Percentiles rank a stretch among this genome's conserved stretches.
phyloP scores from a whole-genome alignment of 345 rosid genomes.

The Abelmoschus esculentus region DNA sequence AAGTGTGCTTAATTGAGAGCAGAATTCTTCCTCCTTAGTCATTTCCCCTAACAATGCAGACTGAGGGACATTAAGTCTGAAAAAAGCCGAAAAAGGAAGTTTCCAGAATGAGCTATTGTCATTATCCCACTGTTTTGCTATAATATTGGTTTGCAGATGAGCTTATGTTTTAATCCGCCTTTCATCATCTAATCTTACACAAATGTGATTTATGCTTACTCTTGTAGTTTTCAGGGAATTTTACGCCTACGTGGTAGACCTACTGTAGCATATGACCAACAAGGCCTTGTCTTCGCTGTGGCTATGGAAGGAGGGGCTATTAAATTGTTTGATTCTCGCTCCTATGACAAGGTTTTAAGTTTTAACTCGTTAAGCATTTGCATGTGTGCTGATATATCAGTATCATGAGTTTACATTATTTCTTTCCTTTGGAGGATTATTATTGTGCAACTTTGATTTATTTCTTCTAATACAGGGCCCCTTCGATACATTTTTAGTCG shows the following conservation, averaged over 20 bases:
- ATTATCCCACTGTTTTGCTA: neutral
- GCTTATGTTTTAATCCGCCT: neutral
- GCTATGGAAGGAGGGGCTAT: conserved; percentile 99
- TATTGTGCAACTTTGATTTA: conserved; percentile 12
- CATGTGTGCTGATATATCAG: neutral
- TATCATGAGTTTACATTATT: neutral
- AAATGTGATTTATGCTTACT: conserved; percentile 52
- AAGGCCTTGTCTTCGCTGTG: conserved; percentile 96
- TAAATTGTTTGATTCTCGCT: conserved; percentile 89
- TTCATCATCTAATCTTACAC: conserved; percentile 6
- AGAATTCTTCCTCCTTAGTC: neutral
- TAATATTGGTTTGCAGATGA: neutral
- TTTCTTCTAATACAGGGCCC: conserved; percentile 62
- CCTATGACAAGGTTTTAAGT: conserved; percentile 74
- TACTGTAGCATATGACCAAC: conserved; percentile 95
- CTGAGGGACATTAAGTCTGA: neutral
- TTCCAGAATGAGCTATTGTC: neutral
- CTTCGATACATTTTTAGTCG: conserved; percentile 90
- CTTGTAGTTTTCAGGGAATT: conserved; percentile 72
- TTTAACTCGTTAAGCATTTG: neutral
- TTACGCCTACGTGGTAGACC: conserved; percentile 88
- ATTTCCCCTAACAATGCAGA: neutral
- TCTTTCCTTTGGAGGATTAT: neutral
- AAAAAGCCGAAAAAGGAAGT: neutral
- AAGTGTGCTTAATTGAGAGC: neutral